Evolutionary conservation across 352 stramenopile species (phyloP), one percentile per base, ranked within the genome.

Genomic region (Peronospora belbahrii): DNA sequence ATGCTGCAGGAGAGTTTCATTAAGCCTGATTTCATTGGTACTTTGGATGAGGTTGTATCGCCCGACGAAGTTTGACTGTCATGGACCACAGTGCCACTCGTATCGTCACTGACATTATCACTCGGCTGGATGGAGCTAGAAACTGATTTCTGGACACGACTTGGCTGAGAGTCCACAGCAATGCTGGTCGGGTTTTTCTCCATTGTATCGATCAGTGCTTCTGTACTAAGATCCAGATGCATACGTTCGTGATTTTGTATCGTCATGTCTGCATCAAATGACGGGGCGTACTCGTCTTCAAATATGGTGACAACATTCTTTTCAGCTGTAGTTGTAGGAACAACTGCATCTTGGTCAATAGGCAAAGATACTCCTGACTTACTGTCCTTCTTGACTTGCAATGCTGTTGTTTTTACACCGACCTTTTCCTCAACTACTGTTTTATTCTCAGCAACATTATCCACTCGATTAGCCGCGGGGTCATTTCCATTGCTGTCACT

Each of bases 401-500:
- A 22, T 3, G n/a, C n/a, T 40, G 32, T 17, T 34, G 39, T 14
- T 34, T 19, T 2, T 6, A 15, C 19, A 32, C 5, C 8, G 23
- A 27, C 32, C 9, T 42, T 42, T 13, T 30, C 22, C 7, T 7
- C 6, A 4, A 20, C 15, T 48, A 2, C 30, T 24, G 19, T 19
- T 38, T 13, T 5, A 14, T 32, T 34, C 4, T 13, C 24, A 44
- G 2, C 9, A 33, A n/a, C n/a, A n/a, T 49, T 47, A 13, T 32
- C 18, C 4, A 38, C 37, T 13, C 18, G 27, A 2, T 23, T 32
- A 15, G 6, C 27, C 34, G 50, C 53, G 3, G 11, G 7, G 27
- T 56, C 45, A 38, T 60, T 35, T 10, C 20, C 32, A 2, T 32
- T 58, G n/a, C 31, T 66, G n/a, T 60, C 43, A 36, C 58, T 67